Conservation (phyloP, 345 rosid genomes). For the Populus euphratica region DNA sequence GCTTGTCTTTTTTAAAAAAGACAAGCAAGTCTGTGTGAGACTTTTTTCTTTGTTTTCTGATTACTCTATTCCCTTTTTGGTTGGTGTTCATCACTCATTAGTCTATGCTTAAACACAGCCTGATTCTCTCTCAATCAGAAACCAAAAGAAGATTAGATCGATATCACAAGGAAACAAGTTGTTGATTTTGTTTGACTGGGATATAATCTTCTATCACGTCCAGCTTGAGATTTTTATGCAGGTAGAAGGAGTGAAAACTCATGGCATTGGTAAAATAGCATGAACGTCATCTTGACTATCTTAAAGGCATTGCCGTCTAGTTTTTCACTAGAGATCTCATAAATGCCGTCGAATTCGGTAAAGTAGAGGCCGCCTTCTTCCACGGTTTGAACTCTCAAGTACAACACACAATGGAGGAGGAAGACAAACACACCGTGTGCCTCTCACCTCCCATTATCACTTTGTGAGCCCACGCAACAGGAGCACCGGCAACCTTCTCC, state of each 20-base stretch:
- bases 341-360: no score
- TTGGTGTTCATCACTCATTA: not conserved
- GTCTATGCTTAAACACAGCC: not conserved
- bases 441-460: no score
- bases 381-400: no score
- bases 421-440: no score
- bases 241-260: not conserved
- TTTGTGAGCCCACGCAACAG: no score
- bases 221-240: not conserved
- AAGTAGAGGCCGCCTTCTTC: no score
- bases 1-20: conserved; percentile 13
- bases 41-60: not conserved
- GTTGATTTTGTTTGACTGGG: not conserved
- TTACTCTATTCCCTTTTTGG: not conserved
- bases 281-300: no score
- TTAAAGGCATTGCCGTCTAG: no score
- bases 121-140: not conserved
- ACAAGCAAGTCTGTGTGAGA: not conserved
- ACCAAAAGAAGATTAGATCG: no score
- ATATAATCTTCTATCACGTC: not conserved
- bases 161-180: not conserved
- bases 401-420: no score
- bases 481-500: no score
- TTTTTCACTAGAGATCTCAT: no score
- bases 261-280: not conserved